Evolutionary conservation across 352 stramenopile species (phyloP), one percentile per base, ranked within the genome.

Genomic region (Globisporangium emineosum): DNA sequence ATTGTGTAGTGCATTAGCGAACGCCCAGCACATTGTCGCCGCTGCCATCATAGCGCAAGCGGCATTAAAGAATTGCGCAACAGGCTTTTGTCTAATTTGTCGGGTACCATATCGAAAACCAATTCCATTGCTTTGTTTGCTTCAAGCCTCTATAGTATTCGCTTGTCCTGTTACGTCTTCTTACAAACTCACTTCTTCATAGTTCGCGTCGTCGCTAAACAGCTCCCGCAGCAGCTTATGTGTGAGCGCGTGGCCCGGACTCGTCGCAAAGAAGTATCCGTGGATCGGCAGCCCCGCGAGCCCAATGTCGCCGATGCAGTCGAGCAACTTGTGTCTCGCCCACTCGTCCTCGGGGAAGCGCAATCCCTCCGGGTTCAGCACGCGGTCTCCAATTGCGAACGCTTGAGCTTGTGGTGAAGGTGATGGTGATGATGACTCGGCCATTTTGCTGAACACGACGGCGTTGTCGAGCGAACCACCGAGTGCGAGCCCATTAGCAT

Each of bases 261-360:
- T 87, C 33, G 82, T 89, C 7, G 78, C 74, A 45, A 88, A 75
- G 57, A 90, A 92, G 59, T 84, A 85, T 21, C 79, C 81, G 57
- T 90, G 78, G 13, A 92, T 42, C 1, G 83, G 79, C 37, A 81
- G 49, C 1, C 81, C 81, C 0, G 78, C 75, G 5, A 92, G 70
- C 0, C 70, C 76, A 5, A 92, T 60, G 57, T 92, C 83, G 19
- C 83, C 83, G 30, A 90, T 75, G 45, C 79, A 90, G 60, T 92
- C 83, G 40, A 92, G 70, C 67, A 89, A 67, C 64, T 92, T 92
- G 70, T 92, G 83, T 2, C 81, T 78, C 30, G 66, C 66, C 83
- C 83, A 92, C 65, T 92, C 81, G 61, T 90, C 76, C 2, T 70
- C 49, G 40, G 57, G 42, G 63, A 83, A 89, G 9, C 77, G 79